Evolutionary conservation across 768 basidiomycete species (phyloP).

Genomic region (Amanita molliuscula): DNA sequence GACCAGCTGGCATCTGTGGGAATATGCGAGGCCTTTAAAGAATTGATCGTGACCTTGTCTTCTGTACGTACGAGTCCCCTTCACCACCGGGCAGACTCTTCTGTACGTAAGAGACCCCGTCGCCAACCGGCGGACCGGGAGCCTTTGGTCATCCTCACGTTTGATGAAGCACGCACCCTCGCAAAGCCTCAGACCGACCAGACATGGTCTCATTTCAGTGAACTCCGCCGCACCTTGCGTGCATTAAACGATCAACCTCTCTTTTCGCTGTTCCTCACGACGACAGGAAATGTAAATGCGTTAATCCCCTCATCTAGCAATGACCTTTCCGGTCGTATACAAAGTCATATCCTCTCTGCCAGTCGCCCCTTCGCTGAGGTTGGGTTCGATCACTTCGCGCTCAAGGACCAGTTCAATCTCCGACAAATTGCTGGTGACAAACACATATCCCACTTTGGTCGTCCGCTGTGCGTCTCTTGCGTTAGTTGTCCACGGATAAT

Average conservation of each 20-base stretch:
- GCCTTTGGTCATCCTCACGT: neutral
- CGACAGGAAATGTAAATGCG: neutral
- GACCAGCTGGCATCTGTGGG: neutral
- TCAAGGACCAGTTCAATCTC: neutral
- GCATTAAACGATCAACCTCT: neutral
- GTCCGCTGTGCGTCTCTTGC: conserved; percentile 1
- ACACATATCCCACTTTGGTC: conserved; percentile 2
- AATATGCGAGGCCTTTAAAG: neutral
- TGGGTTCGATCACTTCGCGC: neutral
- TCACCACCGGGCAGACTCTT: too few species aligned
- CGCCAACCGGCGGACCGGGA: neutral
- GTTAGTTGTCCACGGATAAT: neutral
- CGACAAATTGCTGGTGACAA: neutral
- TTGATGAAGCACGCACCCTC: conserved; percentile 1
- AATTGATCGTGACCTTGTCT: neutral
- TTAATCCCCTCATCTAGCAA: neutral
- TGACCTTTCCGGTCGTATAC: conserved; percentile 1
- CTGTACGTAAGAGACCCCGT: neutral
- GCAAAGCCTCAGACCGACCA: neutral
- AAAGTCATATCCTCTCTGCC: neutral
- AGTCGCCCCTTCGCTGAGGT: neutral
- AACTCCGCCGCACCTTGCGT: neutral
- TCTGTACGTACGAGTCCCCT: neutral
- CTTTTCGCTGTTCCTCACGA: neutral
- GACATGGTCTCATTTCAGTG: neutral